phyloP scores from a whole-genome alignment of 2,329 filamentous ascomycete species.

The Neophaeococcomyces aloes region DNA sequence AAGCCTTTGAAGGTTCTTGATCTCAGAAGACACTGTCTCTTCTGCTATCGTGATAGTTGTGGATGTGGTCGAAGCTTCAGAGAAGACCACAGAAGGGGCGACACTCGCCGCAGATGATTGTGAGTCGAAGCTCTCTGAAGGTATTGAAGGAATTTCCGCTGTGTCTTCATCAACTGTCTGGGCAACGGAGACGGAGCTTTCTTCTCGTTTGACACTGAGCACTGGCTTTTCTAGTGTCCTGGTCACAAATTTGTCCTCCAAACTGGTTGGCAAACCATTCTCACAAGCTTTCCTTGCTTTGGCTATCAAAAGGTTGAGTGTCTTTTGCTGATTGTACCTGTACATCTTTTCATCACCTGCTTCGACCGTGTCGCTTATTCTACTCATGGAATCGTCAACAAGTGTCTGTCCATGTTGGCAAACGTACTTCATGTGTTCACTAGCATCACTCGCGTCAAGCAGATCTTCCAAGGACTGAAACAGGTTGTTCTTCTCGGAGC shows the following conservation, averaged over 20 bases:
- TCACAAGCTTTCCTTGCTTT: constrained; percentile 64
- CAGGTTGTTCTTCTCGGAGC: constrained; percentile 33
- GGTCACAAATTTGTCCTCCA: constrained; percentile 77
- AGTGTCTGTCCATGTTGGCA: constrained; percentile 31
- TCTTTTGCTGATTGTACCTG: constrained; percentile 61
- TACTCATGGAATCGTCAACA: constrained; percentile 56
- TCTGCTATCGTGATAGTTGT: constrained; percentile 26
- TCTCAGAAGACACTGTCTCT: constrained; percentile 28
- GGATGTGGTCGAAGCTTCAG: constrained; percentile 29
- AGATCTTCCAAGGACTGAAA: constrained; percentile 42
- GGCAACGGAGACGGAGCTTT: constrained; percentile 27
- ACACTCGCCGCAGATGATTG: constrained; percentile 23
- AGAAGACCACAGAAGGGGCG: constrained; percentile 27
- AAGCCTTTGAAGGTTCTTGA: constrained; percentile 37
- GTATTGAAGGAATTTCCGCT: constrained; percentile 22
- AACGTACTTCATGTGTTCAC: constrained; percentile 32
- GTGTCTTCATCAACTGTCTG: constrained; percentile 22
- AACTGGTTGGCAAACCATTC: constrained; percentile 58
- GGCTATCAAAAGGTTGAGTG: constrained; percentile 51
- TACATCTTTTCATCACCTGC: constrained; percentile 80
- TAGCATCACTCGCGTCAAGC: constrained; percentile 35
- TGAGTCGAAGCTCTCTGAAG: constrained; percentile 16
- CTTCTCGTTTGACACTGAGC: constrained; percentile 53
- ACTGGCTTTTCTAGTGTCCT: constrained; percentile 68
- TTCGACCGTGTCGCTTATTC: constrained; percentile 70